Conservation (phyloP, 441 rosid species). For the Bruguiera hainesii region DNA sequence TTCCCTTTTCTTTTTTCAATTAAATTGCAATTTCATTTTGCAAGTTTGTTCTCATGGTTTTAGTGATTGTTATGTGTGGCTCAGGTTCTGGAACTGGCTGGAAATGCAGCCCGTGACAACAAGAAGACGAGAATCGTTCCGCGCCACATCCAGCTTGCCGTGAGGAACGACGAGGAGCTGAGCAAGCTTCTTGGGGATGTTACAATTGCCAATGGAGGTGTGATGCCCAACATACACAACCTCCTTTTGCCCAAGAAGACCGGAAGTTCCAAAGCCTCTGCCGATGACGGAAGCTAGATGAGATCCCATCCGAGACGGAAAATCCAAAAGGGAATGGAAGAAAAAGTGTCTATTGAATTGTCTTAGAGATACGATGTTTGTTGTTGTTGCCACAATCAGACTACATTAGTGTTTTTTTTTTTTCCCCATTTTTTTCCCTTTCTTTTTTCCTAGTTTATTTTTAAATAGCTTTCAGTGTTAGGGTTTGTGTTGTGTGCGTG, state of each 20-base stretch:
- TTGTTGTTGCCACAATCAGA: too few species aligned
- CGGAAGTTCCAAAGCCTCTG: conserved; percentile 61
- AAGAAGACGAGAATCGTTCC: conserved; percentile 92
- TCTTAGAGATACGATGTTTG: too few species aligned
- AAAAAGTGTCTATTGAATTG: too few species aligned
- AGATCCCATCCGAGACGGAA: too few species aligned
- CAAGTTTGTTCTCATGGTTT: background rate
- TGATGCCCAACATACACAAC: conserved; percentile 95
- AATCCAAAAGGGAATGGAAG: too few species aligned
- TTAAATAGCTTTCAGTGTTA: too few species aligned
- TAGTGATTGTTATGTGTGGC: background rate
- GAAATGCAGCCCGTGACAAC: conserved; percentile 91
- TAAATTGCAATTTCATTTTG: background rate
- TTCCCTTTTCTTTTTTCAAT: background rate
- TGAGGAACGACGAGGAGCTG: conserved; percentile 86
- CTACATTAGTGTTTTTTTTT: too few species aligned
- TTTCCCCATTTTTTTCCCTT: too few species aligned
- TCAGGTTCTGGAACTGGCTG: conserved; percentile 92
- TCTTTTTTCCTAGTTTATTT: too few species aligned
- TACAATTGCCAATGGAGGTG: conserved; percentile 92
- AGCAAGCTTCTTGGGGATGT: conserved; percentile 94
- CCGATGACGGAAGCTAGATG: conserved; percentile 32
- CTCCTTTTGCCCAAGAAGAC: conserved; percentile 86
- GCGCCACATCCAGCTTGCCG: conserved; percentile 87
- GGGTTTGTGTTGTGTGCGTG: too few species aligned